Conservation (phyloP, 208 protist species). For the Perkinsela sp. region DNA sequence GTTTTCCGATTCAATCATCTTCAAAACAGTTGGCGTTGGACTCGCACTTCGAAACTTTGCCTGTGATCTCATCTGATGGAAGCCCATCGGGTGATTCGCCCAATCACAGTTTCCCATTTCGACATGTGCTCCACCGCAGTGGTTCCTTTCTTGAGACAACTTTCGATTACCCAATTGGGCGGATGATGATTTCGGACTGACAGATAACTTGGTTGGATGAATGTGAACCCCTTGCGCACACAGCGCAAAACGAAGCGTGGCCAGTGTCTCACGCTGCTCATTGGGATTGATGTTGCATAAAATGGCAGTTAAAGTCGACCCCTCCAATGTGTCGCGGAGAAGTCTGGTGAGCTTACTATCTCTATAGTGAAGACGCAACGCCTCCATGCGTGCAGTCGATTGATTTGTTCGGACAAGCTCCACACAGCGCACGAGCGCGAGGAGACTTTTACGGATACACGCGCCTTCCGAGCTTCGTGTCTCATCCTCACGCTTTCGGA, state of each 20-base stretch:
- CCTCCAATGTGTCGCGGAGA: conserved; percentile 14
- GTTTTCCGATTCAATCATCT: too few relatives aligned
- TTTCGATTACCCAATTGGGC: too few relatives aligned
- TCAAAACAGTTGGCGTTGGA: too few relatives aligned
- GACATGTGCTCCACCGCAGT: too few relatives aligned
- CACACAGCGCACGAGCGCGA: conserved; percentile 4
- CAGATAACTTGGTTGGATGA: too few relatives aligned
- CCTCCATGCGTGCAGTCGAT: not conserved
- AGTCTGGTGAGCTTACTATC: conserved; percentile 71
- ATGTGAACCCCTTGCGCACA: conserved; percentile 5
- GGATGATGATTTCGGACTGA: too few relatives aligned
- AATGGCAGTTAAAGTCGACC: conserved; percentile 12
- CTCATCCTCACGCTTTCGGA: not conserved
- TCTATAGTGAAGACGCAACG: conserved; percentile 43
- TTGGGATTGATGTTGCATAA: conserved; percentile 11
- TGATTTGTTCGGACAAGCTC: not conserved
- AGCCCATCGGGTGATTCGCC: too few relatives aligned
- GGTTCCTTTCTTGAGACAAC: too few relatives aligned
- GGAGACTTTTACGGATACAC: conserved; percentile 6
- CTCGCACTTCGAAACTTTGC: too few relatives aligned
- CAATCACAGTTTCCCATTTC: too few relatives aligned
- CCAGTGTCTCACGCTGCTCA: conserved; percentile 5
- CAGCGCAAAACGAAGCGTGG: conserved; percentile 7
- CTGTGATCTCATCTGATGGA: too few relatives aligned
- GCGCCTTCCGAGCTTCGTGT: conserved; percentile 1